These are phyloP conservation scores for Fusarium sp. DNA, from an alignment of 2,329 filamentous ascomycete genomes.

Conservation along the genomic window DNA sequence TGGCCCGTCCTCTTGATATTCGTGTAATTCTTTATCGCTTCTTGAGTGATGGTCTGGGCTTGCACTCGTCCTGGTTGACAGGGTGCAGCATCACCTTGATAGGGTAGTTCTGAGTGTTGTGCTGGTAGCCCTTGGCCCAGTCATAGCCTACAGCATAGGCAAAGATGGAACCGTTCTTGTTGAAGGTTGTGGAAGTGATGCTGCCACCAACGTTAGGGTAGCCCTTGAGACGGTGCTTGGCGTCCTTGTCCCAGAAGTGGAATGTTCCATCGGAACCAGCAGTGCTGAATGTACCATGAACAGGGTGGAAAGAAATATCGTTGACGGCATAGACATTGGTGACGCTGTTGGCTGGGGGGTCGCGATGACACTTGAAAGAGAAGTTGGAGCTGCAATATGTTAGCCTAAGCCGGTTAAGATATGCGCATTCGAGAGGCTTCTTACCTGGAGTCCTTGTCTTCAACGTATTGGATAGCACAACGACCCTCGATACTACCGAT, in stretches of 20 bases:
- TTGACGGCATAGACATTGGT: conserved; percentile 96
- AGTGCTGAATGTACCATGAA: conserved; percentile 98
- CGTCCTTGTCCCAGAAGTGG: conserved; percentile 95
- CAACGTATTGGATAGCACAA: conserved; percentile 97
- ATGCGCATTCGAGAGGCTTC: conserved; percentile 52
- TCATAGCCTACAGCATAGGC: conserved; percentile 95
- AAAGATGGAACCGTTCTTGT: conserved; percentile 83
- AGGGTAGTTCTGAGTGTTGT: conserved; percentile 77
- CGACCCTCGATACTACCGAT: conserved; percentile 96
- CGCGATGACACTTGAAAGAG: conserved; percentile 98
- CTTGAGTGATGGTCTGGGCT: conserved; percentile 67
- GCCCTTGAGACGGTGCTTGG: conserved; percentile 88
- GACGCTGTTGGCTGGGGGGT: conserved; percentile 76
- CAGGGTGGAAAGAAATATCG: conserved; percentile 95
- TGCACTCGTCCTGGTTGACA: conserved; percentile 70
- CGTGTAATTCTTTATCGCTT: conserved; percentile 58
- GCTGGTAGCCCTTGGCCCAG: conserved; percentile 95
- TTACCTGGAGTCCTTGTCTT: conserved; percentile 87
- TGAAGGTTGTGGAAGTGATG: conserved; percentile 93
- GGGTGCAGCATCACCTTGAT: conserved; percentile 89
- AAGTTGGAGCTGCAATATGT: conserved; percentile 78
- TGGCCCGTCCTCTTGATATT: not conserved
- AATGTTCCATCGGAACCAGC: conserved; percentile 96
- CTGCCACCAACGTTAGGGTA: conserved; percentile 86
- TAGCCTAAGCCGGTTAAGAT: not conserved